Base-by-base conservation (phyloP, 106 monocot genomes). In the Dactylorhiza incarnata region DNA sequence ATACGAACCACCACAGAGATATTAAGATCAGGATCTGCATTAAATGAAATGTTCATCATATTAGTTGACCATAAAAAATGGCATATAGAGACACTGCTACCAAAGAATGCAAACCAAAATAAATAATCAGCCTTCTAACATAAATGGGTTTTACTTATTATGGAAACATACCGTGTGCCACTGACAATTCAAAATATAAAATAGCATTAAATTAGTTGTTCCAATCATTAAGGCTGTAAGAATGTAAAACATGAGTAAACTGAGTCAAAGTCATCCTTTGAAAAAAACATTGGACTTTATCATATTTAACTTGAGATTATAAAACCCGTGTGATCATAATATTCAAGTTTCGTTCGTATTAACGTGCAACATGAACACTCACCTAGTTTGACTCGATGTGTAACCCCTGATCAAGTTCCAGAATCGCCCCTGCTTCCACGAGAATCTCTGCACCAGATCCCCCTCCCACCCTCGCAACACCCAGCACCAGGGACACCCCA, bases 1-100 rank as follows among this genome's bases (percentile, higher is more conserved):
- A 89, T 85, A 67, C 87, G 88, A 68, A 87, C 67, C 75, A 82
- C 23, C 52, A 85, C 78, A 54, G 22, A 1, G 48, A 82, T 78
- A 48, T 88, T 86, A 81, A 88, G 71, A 72, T 75, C 72, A 68
- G 78, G 47, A 85, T 81, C 90, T 95, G 76, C 62, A 85, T 78
- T 70, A 46, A 5, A 70, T 19, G 12, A 46, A 70, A 44, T n/a
- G 29, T 5, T 37, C 17, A 66, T 11, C 14, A 66, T 26, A 66
- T 14, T 43, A 37, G 14, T 66, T 10, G 37, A 12, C 26, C 37
- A 37, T 37, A 66, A 47, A 24, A 72, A 23, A 14, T 59, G 58
- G 14, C 48, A 53, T 20, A 19, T 53, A 4, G 54, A 37, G 8
- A 22, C 5, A 45, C 65, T 25, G 23, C 12, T 65, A 65, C 25